phyloP scores from a whole-genome alignment of 139 green algal species.

The Edaphochlamys debaryana region DNA sequence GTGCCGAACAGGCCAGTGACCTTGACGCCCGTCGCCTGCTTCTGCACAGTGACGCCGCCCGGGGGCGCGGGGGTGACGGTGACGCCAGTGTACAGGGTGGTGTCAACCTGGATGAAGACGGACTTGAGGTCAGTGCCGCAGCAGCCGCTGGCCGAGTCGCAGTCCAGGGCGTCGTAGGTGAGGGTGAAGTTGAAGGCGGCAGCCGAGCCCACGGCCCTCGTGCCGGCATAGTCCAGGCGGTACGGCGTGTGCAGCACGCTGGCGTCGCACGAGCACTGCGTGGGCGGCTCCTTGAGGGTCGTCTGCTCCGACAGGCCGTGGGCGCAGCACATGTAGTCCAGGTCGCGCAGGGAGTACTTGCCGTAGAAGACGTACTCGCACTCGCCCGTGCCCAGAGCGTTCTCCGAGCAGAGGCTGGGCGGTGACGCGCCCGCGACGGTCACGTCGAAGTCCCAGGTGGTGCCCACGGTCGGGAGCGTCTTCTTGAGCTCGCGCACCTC shows the following conservation, averaged over 20 bases:
- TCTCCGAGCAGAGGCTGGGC: conserved; percentile 37
- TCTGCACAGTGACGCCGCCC: not conserved
- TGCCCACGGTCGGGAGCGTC: not conserved
- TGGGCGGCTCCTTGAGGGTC: not conserved
- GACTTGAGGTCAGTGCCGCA: conserved; percentile 52
- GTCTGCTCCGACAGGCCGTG: conserved; percentile 41
- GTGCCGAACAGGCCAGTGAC: conserved; percentile 43
- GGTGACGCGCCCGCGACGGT: not conserved
- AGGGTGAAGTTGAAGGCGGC: conserved; percentile 19
- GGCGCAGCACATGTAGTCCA: conserved; percentile 54
- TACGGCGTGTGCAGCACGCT: conserved; percentile 51
- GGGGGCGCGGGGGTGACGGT: not conserved
- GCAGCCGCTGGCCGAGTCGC: conserved; percentile 40
- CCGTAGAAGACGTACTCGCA: conserved; percentile 60
- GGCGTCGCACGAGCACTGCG: conserved; percentile 41
- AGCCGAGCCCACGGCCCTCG: not conserved
- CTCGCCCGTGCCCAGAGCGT: conserved; percentile 33
- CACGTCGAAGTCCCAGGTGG: not conserved
- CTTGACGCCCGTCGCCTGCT: conserved; percentile 7
- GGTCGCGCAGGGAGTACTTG: conserved; percentile 28
- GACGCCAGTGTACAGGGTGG: not conserved
- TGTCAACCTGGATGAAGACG: conserved; percentile 38
- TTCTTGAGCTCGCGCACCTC: conserved; percentile 7
- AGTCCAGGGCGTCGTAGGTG: conserved; percentile 16
- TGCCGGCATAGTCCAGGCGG: conserved; percentile 18